These are phyloP conservation scores for Cryoendolithus antarcticus DNA, from an alignment of 2,329 filamentous ascomycete species.

Conservation along the genomic window DNA sequence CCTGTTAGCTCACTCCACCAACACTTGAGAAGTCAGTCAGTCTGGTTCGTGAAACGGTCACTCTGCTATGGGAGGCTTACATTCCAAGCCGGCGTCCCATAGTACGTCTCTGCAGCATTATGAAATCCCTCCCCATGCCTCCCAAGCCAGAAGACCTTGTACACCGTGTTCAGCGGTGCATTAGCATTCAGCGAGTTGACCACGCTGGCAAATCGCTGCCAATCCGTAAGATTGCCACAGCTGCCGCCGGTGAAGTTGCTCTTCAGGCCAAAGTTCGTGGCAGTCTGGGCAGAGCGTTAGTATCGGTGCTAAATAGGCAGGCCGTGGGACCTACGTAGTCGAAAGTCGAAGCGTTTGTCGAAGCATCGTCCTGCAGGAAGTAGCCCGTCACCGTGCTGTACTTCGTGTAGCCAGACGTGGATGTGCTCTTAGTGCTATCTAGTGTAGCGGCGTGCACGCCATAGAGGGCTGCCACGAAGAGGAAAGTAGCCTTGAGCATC, in stretches of 20 bases:
- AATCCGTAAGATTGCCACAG: constrained; percentile 42
- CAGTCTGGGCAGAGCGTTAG: constrained; percentile 31
- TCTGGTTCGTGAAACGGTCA: neutral
- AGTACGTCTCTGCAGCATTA: constrained; percentile 53
- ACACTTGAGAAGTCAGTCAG: constrained; percentile 20
- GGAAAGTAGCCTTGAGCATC: neutral
- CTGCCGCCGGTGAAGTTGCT: constrained; percentile 47
- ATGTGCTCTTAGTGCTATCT: constrained; percentile 3
- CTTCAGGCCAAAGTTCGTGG: constrained; percentile 53
- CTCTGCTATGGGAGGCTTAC: constrained; percentile 27
- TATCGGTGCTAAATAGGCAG: neutral
- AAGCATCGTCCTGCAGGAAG: constrained; percentile 51
- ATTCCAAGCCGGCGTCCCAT: constrained; percentile 58
- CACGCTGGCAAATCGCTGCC: constrained; percentile 51
- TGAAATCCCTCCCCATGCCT: constrained; percentile 57
- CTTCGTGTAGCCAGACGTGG: constrained; percentile 32
- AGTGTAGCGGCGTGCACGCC: constrained; percentile 6
- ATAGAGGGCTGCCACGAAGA: constrained; percentile 1
- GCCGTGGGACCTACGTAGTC: constrained; percentile 42
- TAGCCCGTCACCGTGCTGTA: constrained; percentile 50
- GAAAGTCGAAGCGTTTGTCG: constrained; percentile 45
- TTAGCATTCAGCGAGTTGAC: constrained; percentile 45
- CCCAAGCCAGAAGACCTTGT: constrained; percentile 58
- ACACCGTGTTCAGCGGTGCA: constrained; percentile 41
- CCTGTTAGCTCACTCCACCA: constrained; percentile 55